A percentile compares a stretch with the other conserved stretches of the same genome.
phyloP scores from a whole-genome alignment of 805 yeast genomes.

The Candida montana region DNA sequence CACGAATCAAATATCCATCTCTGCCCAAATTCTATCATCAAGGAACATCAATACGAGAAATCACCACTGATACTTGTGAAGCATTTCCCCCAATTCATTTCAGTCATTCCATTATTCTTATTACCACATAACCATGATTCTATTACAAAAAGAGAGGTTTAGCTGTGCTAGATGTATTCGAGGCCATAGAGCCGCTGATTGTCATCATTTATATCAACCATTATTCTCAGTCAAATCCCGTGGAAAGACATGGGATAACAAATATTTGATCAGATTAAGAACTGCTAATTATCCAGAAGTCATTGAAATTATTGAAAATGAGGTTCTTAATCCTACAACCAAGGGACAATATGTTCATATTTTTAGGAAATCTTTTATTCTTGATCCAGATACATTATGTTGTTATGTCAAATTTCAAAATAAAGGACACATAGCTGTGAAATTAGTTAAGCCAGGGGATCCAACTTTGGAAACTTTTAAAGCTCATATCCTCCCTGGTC shows the following conservation, averaged over 20 bases:
- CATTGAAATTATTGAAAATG: background rate
- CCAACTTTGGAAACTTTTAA: background rate
- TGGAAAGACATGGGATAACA: slow-evolving; percentile 1
- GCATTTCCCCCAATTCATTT: too few relatives aligned
- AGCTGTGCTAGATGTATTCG: slow-evolving; percentile 8
- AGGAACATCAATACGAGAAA: too few relatives aligned
- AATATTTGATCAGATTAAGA: slow-evolving; percentile 1
- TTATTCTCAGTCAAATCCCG: slow-evolving; percentile 3
- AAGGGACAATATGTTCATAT: too few relatives aligned
- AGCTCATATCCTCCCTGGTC: background rate
- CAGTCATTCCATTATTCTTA: too few relatives aligned
- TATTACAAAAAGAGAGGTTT: slow-evolving; percentile 7
- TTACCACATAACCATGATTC: slow-evolving; percentile 8
- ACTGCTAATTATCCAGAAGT: background rate
- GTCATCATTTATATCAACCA: slow-evolving; percentile 6
- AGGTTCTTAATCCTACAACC: too few relatives aligned
- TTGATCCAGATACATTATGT: slow-evolving; percentile 1
- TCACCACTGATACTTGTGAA: too few relatives aligned
- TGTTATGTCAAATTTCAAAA: background rate
- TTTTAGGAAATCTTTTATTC: background rate
- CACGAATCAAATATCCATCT: too few relatives aligned
- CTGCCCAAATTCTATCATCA: too few relatives aligned
- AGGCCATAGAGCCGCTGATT: slow-evolving; percentile 9
- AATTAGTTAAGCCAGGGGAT: too few relatives aligned
- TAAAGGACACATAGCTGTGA: too few relatives aligned